Percentiles rank a stretch among this genome's conserved stretches.
Conservation (phyloP, 2,329 filamentous ascomycete species). For the Rhinocladiella mackenziei region DNA sequence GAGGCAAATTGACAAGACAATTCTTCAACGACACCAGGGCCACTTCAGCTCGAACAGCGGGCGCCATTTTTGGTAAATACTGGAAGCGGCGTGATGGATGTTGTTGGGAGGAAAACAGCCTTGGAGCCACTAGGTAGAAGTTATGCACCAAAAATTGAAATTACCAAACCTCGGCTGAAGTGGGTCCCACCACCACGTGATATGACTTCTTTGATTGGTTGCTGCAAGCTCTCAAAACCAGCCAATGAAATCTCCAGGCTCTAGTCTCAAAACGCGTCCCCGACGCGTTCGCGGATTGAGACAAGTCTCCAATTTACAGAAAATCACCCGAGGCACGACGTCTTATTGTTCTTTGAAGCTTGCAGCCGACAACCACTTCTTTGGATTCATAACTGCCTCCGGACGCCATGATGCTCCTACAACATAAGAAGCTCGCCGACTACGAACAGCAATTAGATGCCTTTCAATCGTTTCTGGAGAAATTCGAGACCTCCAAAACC, state of each 20-base stretch:
- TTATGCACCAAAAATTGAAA: too few species aligned
- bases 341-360: not conserved
- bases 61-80: slow-evolving; percentile 16
- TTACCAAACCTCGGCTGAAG: too few species aligned
- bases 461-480: slow-evolving; percentile 81
- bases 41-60: slow-evolving; percentile 71
- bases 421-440: slow-evolving; percentile 73
- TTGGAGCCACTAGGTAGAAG: too few species aligned
- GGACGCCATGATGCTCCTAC: slow-evolving; percentile 74
- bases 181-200: too few species aligned
- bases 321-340: too few species aligned
- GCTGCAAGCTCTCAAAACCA: too few species aligned
- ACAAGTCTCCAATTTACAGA: too few species aligned
- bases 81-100: not conserved
- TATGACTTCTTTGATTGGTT: too few species aligned
- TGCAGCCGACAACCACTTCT: not conserved
- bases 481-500: slow-evolving; percentile 75
- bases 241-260: too few species aligned
- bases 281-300: too few species aligned
- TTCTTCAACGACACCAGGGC: slow-evolving; percentile 84
- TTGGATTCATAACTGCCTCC: not conserved
- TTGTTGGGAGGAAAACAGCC: not conserved
- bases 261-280: too few species aligned
- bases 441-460: slow-evolving; percentile 77
- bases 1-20: slow-evolving; percentile 88